Evolutionary conservation across 176 grass and related monocot species (phyloP).

Genomic region (Eragrostis curvula): DNA sequence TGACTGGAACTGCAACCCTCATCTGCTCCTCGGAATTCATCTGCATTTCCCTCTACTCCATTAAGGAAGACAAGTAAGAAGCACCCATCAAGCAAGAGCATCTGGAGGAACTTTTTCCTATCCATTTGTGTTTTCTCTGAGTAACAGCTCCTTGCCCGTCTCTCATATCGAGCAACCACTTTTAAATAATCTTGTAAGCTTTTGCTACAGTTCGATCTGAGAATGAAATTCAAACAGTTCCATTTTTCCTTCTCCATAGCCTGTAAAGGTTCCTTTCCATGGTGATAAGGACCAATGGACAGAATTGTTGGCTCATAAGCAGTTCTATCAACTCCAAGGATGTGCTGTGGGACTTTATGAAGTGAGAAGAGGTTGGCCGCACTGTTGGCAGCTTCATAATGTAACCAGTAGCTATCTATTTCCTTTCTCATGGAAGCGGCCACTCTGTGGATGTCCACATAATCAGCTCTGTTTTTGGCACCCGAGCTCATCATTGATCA

Average conservation of each 20-base stretch:
- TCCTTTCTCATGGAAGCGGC: no score
- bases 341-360: no score
- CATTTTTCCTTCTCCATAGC: slow-evolving; percentile 19
- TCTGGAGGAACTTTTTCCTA: background rate
- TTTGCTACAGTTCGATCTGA: background rate
- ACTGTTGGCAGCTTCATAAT: no score
- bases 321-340: no score
- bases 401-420: no score
- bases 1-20: no score
- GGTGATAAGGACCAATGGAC: slow-evolving; percentile 10
- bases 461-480: no score
- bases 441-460: no score
- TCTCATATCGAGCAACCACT: background rate
- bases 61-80: slow-evolving; percentile 20
- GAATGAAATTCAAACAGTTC: background rate
- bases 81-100: slow-evolving; percentile 16
- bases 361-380: no score
- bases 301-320: slow-evolving; percentile 2
- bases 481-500: no score
- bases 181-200: background rate
- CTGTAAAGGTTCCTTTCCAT: background rate
- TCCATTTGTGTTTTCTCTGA: background rate
- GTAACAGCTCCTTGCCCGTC: background rate
- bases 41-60: no score
- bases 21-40: no score